phyloP scores from a whole-genome alignment of 2,329 filamentous ascomycete genomes.

The Exophiala mesophila region DNA sequence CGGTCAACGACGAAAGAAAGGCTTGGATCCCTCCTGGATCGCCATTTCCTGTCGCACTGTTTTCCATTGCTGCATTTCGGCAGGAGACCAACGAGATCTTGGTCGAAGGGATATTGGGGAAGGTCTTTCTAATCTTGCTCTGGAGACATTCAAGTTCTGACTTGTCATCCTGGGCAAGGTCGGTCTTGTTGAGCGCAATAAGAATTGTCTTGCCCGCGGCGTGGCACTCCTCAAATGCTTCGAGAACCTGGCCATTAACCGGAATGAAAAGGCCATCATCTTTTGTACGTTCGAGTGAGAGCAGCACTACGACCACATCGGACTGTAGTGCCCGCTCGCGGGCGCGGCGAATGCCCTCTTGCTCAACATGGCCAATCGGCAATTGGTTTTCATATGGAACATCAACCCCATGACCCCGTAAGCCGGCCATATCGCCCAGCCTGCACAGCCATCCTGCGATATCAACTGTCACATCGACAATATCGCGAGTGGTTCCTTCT shows the following conservation, averaged over 20 bases:
- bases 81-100: conserved; percentile 68
- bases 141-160: conserved; percentile 11
- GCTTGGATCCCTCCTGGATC: conserved; percentile 59
- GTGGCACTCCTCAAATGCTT: conserved; percentile 49
- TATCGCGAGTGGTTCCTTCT: conserved; percentile 88
- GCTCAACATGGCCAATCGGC: conserved; percentile 68
- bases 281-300: conserved; percentile 59
- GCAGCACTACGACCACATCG: conserved; percentile 77
- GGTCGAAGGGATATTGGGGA: conserved; percentile 41
- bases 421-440: conserved; percentile 91
- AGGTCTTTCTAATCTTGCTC: conserved; percentile 38
- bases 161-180: conserved; percentile 37
- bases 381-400: conserved; percentile 6
- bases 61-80: conserved; percentile 45
- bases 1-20: conserved; percentile 64
- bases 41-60: conserved; percentile 4
- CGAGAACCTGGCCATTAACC: conserved; percentile 54
- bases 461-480: conserved; percentile 88
- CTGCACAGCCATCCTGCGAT: conserved; percentile 84
- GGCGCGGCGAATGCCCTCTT: conserved; percentile 85
- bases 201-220: conserved; percentile 50
- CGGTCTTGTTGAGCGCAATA: conserved; percentile 58
- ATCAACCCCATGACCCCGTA: conserved; percentile 46
- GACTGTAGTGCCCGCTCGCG: conserved; percentile 75
- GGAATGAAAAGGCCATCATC: conserved; percentile 29